Evolutionary conservation across 2,329 filamentous ascomycete species (phyloP), one percentile per base, ranked within the genome.

Genomic region (Helotiales sp.): DNA sequence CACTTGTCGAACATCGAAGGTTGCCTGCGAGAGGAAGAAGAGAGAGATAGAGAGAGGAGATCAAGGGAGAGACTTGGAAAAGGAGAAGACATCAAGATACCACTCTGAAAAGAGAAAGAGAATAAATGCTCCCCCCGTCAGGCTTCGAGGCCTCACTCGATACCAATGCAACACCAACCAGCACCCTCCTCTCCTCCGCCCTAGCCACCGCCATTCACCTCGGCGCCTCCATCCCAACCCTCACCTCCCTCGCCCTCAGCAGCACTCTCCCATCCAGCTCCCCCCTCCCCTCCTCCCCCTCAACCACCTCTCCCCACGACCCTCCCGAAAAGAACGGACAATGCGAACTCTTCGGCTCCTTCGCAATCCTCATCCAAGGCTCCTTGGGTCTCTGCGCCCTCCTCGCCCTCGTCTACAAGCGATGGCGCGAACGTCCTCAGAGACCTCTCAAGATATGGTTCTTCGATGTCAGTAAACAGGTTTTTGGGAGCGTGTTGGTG

Each of bases 401-500:
- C 61, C 83, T 95, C 63, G 92, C 93, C 0, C 86, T 99, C 58
- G 95, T 98, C 7, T 97, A 89, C 83, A 99, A 99, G 83, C 87
- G 96, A 73, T 97, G 91, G 89, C 88, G 92, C 71, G 96, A 99
- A 81, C 86, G 92, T 65, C 95, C 96, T 1, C 95, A 97, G 78
- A 87, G 96, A 64, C 95, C 95, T 0, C 77, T 98, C 76, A 97
- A 96, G 85, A 93, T 99, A 72, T 99, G 96, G 95, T 94, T 92
- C 79, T 99, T 98, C 79, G 96, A 99, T 77, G 96, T 90, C 26
- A 97, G 93, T 34, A 99, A 99, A 83, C 96, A 99, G 83, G 93
- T 99, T 63, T 92, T 98, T 75, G 96, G 96, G 24, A 96, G 93
- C 32, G 90, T 93, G 54, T 85, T 99, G 78, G 89, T 97, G 37